Evolutionary conservation across 805 yeast species (phyloP), one percentile per base, ranked within the genome.

Genomic region (Ogataea angusta): DNA sequence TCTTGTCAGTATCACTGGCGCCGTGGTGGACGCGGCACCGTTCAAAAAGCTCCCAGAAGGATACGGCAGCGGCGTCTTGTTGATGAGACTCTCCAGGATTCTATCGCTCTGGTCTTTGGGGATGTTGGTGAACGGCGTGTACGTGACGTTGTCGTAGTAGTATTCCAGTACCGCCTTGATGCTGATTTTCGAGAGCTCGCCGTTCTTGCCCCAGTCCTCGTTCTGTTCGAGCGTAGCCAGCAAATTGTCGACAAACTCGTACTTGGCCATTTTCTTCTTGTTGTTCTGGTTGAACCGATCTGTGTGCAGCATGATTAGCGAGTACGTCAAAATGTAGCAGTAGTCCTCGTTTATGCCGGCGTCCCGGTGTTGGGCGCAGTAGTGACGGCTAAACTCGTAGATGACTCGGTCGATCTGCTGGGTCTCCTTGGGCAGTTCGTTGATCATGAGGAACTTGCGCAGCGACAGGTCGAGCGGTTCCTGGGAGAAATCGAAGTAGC

Each of bases 401-500:
- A 85, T 62, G 3, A 82, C 70, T 34, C 89, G 66, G 51, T 85
- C 91, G 36, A 85, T 84, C 53, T 85, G 90, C 55, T 84, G 91
- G 0, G 87, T 67, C 53, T 85, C 93, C 46, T 69, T 72, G 0
- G 93, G 93, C 18, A 85, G 62, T 39, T 77, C 76, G 42, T 78
- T 70, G 34, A 70, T 62, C 66, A 78, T 68, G 30, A 85, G 59
- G 36, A 84, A 70, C 48, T 73, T 75, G 30, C 90, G 63, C 37
- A 85, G 58, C 0, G 90, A 70, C 43, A 85, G 64, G 51, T 85
- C 93, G 13, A 85, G 51, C 0, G 93, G 85, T 46, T 75, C 76
- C 18, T 64, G 65, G 2, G 50, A 31, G 43, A 84, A 80, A 38
- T 75, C 67, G 51, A 80, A 79, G 34, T 58, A 64, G 12, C 59